phyloP scores from a whole-genome alignment of 176 grass and related monocot species.

The Lolium rigidum region DNA sequence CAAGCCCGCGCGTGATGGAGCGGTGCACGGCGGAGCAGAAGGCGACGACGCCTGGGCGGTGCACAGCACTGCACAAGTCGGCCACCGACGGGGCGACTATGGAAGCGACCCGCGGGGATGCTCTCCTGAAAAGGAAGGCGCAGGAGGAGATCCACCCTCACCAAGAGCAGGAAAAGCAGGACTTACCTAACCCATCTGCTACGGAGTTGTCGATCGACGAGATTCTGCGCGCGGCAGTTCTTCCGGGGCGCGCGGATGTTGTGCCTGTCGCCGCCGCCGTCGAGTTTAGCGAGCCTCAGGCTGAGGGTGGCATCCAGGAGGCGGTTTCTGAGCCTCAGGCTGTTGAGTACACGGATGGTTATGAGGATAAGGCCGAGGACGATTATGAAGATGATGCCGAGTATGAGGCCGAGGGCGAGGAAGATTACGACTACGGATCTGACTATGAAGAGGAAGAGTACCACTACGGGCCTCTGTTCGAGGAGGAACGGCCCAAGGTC shows the following conservation, averaged over 20 bases:
- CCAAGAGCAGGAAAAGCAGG: not conserved
- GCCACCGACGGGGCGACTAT: not conserved
- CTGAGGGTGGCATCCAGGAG: not conserved
- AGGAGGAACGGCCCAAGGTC: not conserved
- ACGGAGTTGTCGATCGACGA: not conserved
- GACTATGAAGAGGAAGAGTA: not conserved
- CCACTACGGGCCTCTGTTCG: not conserved
- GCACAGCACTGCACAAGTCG: not conserved
- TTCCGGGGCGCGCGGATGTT: not conserved
- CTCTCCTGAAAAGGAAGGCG: not conserved
- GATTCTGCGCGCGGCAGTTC: not conserved
- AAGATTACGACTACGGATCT: not conserved
- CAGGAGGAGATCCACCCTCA: not conserved
- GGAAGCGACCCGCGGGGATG: not conserved
- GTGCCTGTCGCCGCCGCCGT: not conserved
- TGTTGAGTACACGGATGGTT: not conserved
- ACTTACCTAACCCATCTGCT: not conserved
- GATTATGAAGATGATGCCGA: not conserved
- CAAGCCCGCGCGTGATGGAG: not conserved
- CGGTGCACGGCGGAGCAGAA: not conserved
- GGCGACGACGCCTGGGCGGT: not conserved
- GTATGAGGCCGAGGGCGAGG: not conserved
- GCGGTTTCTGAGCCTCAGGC: not conserved
- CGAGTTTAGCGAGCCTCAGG: not conserved
- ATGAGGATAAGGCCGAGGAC: not conserved